Conservation (phyloP, 169 alveolate genomes). For the Toxoplasma gondii region DNA sequence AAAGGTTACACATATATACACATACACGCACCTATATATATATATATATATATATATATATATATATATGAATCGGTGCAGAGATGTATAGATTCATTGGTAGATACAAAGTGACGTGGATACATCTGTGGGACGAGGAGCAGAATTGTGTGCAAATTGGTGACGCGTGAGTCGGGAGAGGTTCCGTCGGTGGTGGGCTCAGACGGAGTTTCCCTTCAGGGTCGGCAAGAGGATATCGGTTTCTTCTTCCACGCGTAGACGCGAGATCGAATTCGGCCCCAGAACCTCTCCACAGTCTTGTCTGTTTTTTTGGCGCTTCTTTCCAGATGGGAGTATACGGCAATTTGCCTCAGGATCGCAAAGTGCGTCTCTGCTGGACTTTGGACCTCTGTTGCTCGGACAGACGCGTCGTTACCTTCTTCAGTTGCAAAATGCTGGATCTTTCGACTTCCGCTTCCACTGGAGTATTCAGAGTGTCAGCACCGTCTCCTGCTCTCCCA, state of each 20-base stretch:
- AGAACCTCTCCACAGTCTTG: too few relatives aligned
- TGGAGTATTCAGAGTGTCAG: conserved; percentile 77
- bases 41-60: too few relatives aligned
- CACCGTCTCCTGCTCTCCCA: background rate
- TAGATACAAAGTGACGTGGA: background rate
- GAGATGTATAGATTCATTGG: background rate
- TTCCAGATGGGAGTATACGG: conserved; percentile 20
- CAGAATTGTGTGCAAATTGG: too few relatives aligned
- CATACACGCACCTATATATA: too few relatives aligned
- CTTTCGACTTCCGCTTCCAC: conserved; percentile 89
- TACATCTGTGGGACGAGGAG: background rate
- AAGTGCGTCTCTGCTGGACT: conserved; percentile 72
- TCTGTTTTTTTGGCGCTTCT: background rate
- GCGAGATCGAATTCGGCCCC: too few relatives aligned
- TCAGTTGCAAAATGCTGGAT: conserved; percentile 84
- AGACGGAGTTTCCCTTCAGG: too few relatives aligned
- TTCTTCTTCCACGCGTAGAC: too few relatives aligned
- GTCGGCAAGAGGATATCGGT: too few relatives aligned
- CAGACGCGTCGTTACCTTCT: conserved; percentile 85
- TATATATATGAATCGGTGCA: background rate
- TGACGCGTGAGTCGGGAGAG: too few relatives aligned
- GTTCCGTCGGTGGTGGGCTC: too few relatives aligned
- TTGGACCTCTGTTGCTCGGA: conserved; percentile 89
- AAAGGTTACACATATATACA: too few relatives aligned
- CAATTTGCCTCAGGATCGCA: background rate